A percentile compares a stretch with the other conserved stretches of the same genome.
Evolutionary conservation across 2,329 filamentous ascomycete genomes (phyloP).

Genomic region (Microdochium nivale): DNA sequence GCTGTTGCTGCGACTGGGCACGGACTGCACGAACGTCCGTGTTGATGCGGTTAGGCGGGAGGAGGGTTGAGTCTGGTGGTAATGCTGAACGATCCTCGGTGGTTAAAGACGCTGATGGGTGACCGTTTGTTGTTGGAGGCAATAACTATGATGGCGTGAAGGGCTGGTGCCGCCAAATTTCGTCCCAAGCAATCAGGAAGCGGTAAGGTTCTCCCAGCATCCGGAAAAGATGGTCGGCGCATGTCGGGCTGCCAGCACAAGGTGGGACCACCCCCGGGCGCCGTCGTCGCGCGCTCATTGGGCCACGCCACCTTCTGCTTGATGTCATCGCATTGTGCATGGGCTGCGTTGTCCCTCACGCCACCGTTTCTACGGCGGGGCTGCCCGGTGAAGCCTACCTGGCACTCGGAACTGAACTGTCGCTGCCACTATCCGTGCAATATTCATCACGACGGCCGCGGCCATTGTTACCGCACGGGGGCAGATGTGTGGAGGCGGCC

Average conservation of each 20-base stretch:
- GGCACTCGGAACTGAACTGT: no score
- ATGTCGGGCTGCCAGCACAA: neutral
- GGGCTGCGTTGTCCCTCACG: neutral
- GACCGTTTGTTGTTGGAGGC: neutral
- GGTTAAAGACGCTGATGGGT: neutral
- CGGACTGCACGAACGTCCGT: neutral
- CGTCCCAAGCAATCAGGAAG: neutral
- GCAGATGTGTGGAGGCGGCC: no score
- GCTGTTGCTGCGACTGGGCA: neutral
- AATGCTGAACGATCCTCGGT: neutral
- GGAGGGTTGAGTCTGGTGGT: neutral
- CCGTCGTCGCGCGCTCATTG: neutral
- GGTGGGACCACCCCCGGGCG: neutral
- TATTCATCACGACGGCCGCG: no score
- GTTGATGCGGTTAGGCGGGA: neutral
- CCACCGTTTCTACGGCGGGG: neutral
- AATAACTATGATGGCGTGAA: neutral
- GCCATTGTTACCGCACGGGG: no score
- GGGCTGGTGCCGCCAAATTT: neutral
- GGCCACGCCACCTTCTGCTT: conserved; percentile 1
- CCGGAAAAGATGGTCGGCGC: neutral
- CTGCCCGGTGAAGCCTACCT: neutral
- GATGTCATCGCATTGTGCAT: conserved; percentile 6
- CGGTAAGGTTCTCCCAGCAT: neutral
- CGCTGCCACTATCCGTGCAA: no score